Conservation (phyloP, 108 stramenopile genomes). For the Cyclotella cryptica region DNA sequence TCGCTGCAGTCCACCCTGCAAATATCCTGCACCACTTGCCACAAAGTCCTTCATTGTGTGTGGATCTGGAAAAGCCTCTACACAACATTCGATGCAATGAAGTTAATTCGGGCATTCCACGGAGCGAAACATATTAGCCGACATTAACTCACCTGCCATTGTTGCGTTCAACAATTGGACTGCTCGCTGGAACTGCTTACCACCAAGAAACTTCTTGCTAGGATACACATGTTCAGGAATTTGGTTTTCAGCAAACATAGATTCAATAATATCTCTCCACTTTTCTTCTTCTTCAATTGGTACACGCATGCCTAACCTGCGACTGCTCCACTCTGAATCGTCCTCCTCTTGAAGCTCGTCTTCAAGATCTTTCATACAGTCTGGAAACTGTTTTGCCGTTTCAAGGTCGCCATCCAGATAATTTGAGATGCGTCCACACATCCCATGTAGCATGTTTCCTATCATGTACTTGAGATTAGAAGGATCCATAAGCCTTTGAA, state of each 20-base stretch:
- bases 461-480: constrained; percentile 29
- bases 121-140: not conserved
- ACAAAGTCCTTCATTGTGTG: constrained; percentile 60
- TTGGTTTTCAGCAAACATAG: constrained; percentile 41
- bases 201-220: constrained; percentile 69
- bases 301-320: constrained; percentile 41
- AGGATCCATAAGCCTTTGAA: not conserved
- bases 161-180: constrained; percentile 54
- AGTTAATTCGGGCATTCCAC: not conserved
- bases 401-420: constrained; percentile 77
- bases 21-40: constrained; percentile 65
- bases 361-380: constrained; percentile 59
- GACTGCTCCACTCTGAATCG: constrained; percentile 63
- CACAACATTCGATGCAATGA: not conserved
- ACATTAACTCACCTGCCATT: constrained; percentile 57
- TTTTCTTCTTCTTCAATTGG: constrained; percentile 59
- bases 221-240: constrained; percentile 56
- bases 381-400: constrained; percentile 60
- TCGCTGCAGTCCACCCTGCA: constrained; percentile 69
- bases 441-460: constrained; percentile 52
- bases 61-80: constrained; percentile 69
- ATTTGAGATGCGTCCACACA: constrained; percentile 55
- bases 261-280: constrained; percentile 61
- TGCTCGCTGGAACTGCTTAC: constrained; percentile 80
- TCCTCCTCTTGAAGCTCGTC: constrained; percentile 75